Base-by-base conservation (phyloP, 495 filamentous ascomycete species). In the Daldinia bambusicola region DNA sequence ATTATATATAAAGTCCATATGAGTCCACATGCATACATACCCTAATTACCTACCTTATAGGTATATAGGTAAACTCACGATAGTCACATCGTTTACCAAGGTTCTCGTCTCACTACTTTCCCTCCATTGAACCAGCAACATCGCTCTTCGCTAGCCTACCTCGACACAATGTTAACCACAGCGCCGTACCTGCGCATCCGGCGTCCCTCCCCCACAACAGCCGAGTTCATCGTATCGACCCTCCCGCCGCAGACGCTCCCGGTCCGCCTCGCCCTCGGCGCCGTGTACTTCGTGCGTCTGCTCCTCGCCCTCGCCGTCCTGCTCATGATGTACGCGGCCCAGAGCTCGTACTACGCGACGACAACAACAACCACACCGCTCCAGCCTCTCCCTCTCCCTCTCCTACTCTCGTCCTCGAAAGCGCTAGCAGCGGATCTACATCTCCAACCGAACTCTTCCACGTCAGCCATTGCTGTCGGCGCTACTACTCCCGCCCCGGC, bases 211-310 rank as follows among this genome's bases (percentile, higher is more conserved):
- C 90, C 93, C 43, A 94, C 93, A 22, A 95, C 93, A n/a, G 88
- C 89, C 70, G 90, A 91, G 73, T 96, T 92, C 83, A 93, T 91
- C 55, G 90, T 95, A 55, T 93, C 93, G 63, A 95, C 92, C 73
- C 85, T 86, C 63, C 85, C 83, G 12, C 87, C 83, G 22, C 80
- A 78, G 1, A 91, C 87, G 50, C 78, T 89, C 61, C 81, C 86
- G 6, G 82, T 88, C 45, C 88, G 87, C 68, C 68, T 88, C 62
- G 75, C 86, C 45, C 85, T 85, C 61, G 72, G 81, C 58, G 56
- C 84, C 56, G 74, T 88, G 64, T 75, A 88, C 63, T 65, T 86
- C 68, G 67, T 89, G 6, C 87, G 83, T 41, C 63, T 82, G 53
- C 12, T 76, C 6, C 67, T 84, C 50, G 48, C 74, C 59, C 52